Evolutionary conservation across 768 basidiomycete species (phyloP).

Genomic region (Tulasnella calospora): DNA sequence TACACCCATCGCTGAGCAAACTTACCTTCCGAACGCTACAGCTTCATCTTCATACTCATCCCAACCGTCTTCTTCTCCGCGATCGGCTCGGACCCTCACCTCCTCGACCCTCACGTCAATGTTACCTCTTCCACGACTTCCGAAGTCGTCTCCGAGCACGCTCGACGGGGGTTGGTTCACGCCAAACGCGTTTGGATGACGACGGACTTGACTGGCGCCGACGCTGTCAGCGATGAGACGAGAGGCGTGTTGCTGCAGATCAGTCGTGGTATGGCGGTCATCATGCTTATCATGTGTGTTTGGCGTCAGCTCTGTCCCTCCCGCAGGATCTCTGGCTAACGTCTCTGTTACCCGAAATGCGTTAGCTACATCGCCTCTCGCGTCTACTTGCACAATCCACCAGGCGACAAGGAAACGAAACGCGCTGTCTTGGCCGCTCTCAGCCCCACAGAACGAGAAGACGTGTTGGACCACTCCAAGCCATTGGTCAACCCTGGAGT

Average conservation of each 20-base stretch:
- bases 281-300: slow-evolving; percentile 44
- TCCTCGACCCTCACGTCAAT: slow-evolving; percentile 35
- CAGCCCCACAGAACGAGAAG: slow-evolving; percentile 33
- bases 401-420: slow-evolving; percentile 48
- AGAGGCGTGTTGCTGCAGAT: slow-evolving; percentile 51
- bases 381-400: slow-evolving; percentile 66
- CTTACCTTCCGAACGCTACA: neutral
- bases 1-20: neutral
- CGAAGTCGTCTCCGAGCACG: neutral
- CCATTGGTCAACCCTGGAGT: slow-evolving; percentile 50
- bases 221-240: slow-evolving; percentile 42
- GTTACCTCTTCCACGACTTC: neutral
- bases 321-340: neutral
- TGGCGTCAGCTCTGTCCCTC: neutral
- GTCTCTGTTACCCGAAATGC: neutral
- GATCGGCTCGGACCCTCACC: neutral
- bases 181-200: slow-evolving; percentile 15
- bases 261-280: slow-evolving; percentile 60
- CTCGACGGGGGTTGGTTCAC: slow-evolving; percentile 19
- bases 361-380: slow-evolving; percentile 55
- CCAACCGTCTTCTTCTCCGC: slow-evolving; percentile 12
- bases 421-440: neutral
- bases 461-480: slow-evolving; percentile 33
- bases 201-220: slow-evolving; percentile 27
- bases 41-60: slow-evolving; percentile 15